phyloP scores from a whole-genome alignment of 768 basidiomycete genomes.

The Dioszegia aurantiaca region DNA sequence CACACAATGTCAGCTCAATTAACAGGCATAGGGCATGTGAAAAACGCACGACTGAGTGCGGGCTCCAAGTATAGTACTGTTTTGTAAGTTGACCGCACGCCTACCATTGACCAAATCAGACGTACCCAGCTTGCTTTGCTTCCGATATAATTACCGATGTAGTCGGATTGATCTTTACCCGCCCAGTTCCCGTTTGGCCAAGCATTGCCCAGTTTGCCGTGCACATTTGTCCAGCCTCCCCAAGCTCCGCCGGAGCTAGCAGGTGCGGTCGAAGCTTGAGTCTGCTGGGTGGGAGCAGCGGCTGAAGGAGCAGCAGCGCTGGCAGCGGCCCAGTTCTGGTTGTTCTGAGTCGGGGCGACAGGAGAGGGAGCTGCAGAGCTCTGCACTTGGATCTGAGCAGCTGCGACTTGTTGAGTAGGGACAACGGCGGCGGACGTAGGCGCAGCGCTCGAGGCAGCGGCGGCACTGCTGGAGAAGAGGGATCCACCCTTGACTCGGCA shows the following conservation, averaged over 20 bases:
- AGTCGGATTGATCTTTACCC: constrained; percentile 26
- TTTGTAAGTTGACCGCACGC: no score
- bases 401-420: constrained; percentile 15
- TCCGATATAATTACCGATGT: constrained; percentile 55
- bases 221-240: constrained; percentile 37
- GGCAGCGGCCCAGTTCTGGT: constrained; percentile 11
- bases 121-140: no score
- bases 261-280: not conserved
- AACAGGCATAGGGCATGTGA: not conserved
- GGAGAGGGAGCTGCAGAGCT: constrained; percentile 8
- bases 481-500: constrained; percentile 36
- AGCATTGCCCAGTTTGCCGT: constrained; percentile 62
- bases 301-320: constrained; percentile 12
- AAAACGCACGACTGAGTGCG: constrained; percentile 56
- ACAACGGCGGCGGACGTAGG: constrained; percentile 21
- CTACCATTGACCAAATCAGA: no score
- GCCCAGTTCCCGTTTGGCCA: constrained; percentile 64
- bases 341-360: constrained; percentile 5
- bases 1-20: not conserved
- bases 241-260: not conserved
- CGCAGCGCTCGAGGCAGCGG: not conserved
- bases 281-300: constrained; percentile 4
- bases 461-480: constrained; percentile 9
- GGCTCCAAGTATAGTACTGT: constrained; percentile 71
- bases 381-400: constrained; percentile 6